These are phyloP conservation scores for Drosera spatulata DNA, from an alignment of 179 eudicot genomes.

Conservation along the genomic window DNA sequence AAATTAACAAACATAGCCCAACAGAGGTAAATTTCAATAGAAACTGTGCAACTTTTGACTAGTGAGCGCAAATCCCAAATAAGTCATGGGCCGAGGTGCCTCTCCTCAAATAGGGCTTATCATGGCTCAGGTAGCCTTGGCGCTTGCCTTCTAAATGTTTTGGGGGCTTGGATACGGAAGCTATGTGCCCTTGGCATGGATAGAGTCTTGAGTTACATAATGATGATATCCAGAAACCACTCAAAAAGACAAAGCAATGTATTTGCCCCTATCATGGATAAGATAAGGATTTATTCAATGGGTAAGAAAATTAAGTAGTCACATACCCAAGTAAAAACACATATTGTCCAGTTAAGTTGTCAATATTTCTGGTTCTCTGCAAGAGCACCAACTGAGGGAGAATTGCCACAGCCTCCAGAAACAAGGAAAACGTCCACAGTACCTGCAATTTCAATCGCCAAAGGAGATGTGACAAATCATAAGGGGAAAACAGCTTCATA, in stretches of 20 bases:
- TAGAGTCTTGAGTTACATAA: no score
- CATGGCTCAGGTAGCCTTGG: no score
- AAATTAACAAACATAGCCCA: background rate
- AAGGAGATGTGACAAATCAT: conserved; percentile 7
- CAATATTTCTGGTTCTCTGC: conserved; percentile 97
- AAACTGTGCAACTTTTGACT: no score
- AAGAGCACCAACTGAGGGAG: conserved; percentile 92
- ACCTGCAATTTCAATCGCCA: conserved; percentile 36
- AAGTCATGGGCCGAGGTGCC: no score
- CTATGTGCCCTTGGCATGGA: no score
- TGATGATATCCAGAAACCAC: background rate
- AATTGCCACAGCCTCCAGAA: conserved; percentile 93
- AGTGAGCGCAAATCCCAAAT: no score
- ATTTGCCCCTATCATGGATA: background rate
- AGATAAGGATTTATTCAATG: background rate
- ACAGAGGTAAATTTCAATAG: no score
- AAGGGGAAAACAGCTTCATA: background rate
- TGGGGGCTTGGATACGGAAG: no score
- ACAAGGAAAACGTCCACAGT: conserved; percentile 94
- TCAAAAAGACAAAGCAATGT: background rate
- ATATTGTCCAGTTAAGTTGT: conserved; percentile 96
- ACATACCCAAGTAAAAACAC: conserved; percentile 86
- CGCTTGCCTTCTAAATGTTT: no score
- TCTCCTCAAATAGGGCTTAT: no score
- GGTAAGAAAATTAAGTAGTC: background rate